Evolutionary conservation across 306 rosid genomes (phyloP).

Genomic region (Sicyos baderoa): DNA sequence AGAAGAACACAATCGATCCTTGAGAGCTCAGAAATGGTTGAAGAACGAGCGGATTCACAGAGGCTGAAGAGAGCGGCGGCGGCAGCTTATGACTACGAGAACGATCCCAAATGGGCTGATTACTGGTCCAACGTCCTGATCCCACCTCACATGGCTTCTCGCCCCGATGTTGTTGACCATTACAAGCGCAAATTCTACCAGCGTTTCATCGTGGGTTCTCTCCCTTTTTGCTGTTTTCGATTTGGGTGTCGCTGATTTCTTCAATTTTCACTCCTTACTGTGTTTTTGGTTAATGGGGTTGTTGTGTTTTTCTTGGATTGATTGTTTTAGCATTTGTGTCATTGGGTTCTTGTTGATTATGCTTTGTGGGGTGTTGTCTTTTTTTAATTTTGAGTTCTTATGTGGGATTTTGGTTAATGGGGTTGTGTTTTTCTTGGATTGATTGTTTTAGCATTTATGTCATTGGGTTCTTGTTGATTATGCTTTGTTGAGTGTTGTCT

Average conservation of each 20-base stretch:
- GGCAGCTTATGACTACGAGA: slow-evolving; percentile 76
- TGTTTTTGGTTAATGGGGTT: neutral
- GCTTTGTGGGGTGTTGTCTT: neutral
- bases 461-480: neutral
- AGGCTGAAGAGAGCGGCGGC: slow-evolving; percentile 66
- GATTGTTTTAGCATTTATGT: neutral
- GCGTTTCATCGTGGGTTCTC: slow-evolving; percentile 52
- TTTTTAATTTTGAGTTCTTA: neutral
- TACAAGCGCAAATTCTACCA: slow-evolving; percentile 91
- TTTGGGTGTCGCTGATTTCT: neutral
- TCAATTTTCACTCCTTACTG: neutral
- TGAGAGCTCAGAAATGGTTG: slow-evolving; percentile 41
- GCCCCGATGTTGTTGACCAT: slow-evolving; percentile 60
- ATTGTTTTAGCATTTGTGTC: neutral
- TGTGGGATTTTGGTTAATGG: neutral
- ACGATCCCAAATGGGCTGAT: slow-evolving; percentile 73
- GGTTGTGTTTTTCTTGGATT: neutral
- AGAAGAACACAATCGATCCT: neutral
- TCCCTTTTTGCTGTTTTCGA: slow-evolving; percentile 3
- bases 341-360: neutral
- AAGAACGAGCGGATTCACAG: slow-evolving; percentile 65
- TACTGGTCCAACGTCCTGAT: slow-evolving; percentile 91
- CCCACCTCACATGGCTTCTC: slow-evolving; percentile 68
- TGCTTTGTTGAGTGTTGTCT: neutral
- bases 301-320: neutral